Percentiles rank a stretch among this genome's conserved stretches.
phyloP scores from a whole-genome alignment of 2,329 filamentous ascomycete species.

The Venturia asperata region DNA sequence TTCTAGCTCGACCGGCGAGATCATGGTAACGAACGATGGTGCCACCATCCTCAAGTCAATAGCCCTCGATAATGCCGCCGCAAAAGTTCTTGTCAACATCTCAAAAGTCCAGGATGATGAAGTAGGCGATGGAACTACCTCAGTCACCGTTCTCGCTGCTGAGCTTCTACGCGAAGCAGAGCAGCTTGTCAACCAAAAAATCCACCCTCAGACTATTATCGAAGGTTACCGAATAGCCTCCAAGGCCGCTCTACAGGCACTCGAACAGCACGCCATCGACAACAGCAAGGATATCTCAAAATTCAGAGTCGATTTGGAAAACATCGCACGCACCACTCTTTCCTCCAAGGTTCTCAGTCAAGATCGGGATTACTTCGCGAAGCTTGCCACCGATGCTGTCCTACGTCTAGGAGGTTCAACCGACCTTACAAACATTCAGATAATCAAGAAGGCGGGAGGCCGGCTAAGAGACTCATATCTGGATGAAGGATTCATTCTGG shows the following conservation, averaged over 20 bases:
- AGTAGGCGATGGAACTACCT: constrained; percentile 95
- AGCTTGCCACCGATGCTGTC: constrained; percentile 84
- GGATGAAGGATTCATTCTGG: constrained; percentile 95
- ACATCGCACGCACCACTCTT: constrained; percentile 89
- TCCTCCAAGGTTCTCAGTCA: constrained; percentile 96
- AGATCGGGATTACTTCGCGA: constrained; percentile 85
- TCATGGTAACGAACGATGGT: constrained; percentile 98
- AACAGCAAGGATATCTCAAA: constrained; percentile 75
- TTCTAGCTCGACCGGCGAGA: constrained; percentile 80
- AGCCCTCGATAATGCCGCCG: constrained; percentile 94
- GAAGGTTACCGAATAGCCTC: constrained; percentile 98
- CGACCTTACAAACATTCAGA: constrained; percentile 95
- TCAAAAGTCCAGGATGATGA: constrained; percentile 99
- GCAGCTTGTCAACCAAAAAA: constrained; percentile 95
- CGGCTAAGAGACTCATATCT: constrained; percentile 97
- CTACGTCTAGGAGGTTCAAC: constrained; percentile 82
- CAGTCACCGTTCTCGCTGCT: constrained; percentile 90
- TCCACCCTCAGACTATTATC: constrained; percentile 98
- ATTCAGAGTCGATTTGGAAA: constrained; percentile 82
- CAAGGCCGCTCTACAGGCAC: constrained; percentile 72
- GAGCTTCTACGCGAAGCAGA: constrained; percentile 94
- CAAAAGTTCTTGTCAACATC: constrained; percentile 97
- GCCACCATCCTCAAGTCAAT: constrained; percentile 98
- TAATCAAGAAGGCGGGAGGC: constrained; percentile 98
- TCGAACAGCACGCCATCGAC: constrained; percentile 80